phyloP scores from a whole-genome alignment of 768 basidiomycete species.

The Phylloporus scabripes region DNA sequence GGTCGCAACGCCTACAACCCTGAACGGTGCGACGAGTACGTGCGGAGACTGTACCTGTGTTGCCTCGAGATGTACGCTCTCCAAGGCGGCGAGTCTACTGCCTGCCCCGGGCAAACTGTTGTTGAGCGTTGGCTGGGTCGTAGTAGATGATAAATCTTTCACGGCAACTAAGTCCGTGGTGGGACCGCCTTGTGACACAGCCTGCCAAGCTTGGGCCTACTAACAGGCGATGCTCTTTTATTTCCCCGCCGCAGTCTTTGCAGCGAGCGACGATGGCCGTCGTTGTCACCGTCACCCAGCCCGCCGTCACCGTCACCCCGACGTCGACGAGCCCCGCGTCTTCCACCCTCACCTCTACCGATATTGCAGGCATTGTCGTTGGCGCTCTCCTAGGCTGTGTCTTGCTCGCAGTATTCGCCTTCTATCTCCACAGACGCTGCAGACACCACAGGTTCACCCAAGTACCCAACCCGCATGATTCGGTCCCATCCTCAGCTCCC shows the following conservation, averaged over 20 bases:
- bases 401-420: slow-evolving; percentile 8
- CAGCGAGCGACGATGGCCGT: slow-evolving; percentile 8
- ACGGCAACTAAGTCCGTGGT: slow-evolving; percentile 4
- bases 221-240: neutral
- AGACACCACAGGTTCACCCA: slow-evolving; percentile 10
- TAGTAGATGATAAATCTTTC: too few species aligned
- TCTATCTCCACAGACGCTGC: slow-evolving; percentile 12
- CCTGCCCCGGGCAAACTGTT: slow-evolving; percentile 53
- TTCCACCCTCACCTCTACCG: slow-evolving; percentile 3
- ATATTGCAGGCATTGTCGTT: slow-evolving; percentile 20
- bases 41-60: slow-evolving; percentile 55
- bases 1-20: slow-evolving; percentile 59
- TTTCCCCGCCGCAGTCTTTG: neutral
- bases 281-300: slow-evolving; percentile 7
- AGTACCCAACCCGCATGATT: slow-evolving; percentile 11
- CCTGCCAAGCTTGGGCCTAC: neutral
- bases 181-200: neutral
- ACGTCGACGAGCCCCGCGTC: neutral
- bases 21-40: slow-evolving; percentile 50
- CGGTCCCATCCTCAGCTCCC: neutral
- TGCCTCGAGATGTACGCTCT: slow-evolving; percentile 53
- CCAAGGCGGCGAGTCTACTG: slow-evolving; percentile 43
- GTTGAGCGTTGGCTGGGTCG: slow-evolving; percentile 49
- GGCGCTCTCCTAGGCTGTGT: slow-evolving; percentile 12
- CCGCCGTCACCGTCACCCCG: slow-evolving; percentile 2